phyloP scores from a whole-genome alignment of 2,329 filamentous ascomycete species.

The Penicillium fuscoglaucum region DNA sequence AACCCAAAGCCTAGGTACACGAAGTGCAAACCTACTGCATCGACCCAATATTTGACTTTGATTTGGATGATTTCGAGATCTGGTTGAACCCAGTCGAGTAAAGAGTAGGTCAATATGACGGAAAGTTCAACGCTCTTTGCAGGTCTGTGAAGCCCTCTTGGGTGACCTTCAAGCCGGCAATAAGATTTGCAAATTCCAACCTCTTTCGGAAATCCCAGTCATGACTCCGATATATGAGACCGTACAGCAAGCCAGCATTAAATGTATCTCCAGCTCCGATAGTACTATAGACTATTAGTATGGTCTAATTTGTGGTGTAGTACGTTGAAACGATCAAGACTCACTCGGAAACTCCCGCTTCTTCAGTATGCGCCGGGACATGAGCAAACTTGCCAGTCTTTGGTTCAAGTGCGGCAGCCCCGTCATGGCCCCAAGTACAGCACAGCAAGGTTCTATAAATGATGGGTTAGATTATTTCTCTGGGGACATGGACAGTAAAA shows the following conservation, averaged over 20 bases:
- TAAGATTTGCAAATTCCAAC: conserved; percentile 62
- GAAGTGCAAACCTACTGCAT: not conserved
- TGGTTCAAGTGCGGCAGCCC: conserved; percentile 51
- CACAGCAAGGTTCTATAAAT: conserved; percentile 49
- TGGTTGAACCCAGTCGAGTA: not conserved
- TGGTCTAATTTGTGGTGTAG: not conserved
- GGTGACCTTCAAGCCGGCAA: conserved; percentile 68
- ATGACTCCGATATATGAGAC: conserved; percentile 51
- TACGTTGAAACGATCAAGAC: conserved; percentile 29
- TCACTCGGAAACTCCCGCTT: conserved; percentile 59
- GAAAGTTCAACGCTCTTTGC: conserved; percentile 27
- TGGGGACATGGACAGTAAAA: not conserved
- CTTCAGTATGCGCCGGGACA: conserved; percentile 46
- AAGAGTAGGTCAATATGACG: not conserved
- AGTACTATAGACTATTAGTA: conserved; percentile 50
- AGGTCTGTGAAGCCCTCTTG: conserved; percentile 65
- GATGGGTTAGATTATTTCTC: not conserved
- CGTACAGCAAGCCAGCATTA: conserved; percentile 69
- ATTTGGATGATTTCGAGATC: not conserved
- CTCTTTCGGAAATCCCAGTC: conserved; percentile 54
- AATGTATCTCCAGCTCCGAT: conserved; percentile 77
- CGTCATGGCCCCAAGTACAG: conserved; percentile 62
- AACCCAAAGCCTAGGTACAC: no score
- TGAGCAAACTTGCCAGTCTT: conserved; percentile 37
- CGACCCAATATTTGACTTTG: not conserved